Percentiles rank a stretch among this genome's conserved stretches.
phyloP scores from a whole-genome alignment of 208 protist species.

The Trypanosoma lewisi region DNA sequence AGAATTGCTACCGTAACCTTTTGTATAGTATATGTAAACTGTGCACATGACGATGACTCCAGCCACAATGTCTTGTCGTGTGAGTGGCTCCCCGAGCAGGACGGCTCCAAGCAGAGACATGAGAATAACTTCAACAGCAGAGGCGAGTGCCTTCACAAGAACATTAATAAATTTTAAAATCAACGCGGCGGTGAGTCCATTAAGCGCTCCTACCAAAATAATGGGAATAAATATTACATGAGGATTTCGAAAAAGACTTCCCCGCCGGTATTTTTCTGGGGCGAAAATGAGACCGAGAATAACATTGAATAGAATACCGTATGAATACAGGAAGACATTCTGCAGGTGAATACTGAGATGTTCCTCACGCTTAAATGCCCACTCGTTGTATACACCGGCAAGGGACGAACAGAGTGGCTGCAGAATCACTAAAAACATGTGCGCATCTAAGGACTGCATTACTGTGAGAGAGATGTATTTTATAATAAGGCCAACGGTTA shows the following conservation, averaged over 20 bases:
- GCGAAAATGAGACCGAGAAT: slow-evolving; percentile 36
- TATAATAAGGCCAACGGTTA: slow-evolving; percentile 46
- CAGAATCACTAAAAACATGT: slow-evolving; percentile 41
- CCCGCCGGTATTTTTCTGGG: slow-evolving; percentile 24
- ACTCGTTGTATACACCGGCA: slow-evolving; percentile 79
- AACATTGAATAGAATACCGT: slow-evolving; percentile 68
- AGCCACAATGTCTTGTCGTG: slow-evolving; percentile 39
- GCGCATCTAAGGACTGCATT: slow-evolving; percentile 21
- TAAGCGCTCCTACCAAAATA: slow-evolving; percentile 41
- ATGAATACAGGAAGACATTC: slow-evolving; percentile 87
- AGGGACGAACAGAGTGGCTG: slow-evolving; percentile 56
- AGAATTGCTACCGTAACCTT: slow-evolving; percentile 7
- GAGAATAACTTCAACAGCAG: slow-evolving; percentile 58
- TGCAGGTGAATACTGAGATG: slow-evolving; percentile 63
- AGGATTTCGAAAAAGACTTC: slow-evolving; percentile 6
- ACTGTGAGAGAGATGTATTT: slow-evolving; percentile 51
- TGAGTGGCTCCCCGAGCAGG: slow-evolving; percentile 49
- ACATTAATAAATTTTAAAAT: slow-evolving; percentile 82
- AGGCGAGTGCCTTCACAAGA: slow-evolving; percentile 73
- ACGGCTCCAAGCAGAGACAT: slow-evolving; percentile 33
- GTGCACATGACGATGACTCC: slow-evolving; percentile 44
- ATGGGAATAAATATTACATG: slow-evolving; percentile 39
- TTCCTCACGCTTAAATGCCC: slow-evolving; percentile 57
- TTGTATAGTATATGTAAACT: slow-evolving; percentile 57
- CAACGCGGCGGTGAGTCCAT: slow-evolving; percentile 56